Percentiles rank a stretch among this genome's conserved stretches.
These are phyloP conservation scores for Pleurotus citrinopileatus DNA, from an alignment of 768 basidiomycete species.

Conservation along the genomic window DNA sequence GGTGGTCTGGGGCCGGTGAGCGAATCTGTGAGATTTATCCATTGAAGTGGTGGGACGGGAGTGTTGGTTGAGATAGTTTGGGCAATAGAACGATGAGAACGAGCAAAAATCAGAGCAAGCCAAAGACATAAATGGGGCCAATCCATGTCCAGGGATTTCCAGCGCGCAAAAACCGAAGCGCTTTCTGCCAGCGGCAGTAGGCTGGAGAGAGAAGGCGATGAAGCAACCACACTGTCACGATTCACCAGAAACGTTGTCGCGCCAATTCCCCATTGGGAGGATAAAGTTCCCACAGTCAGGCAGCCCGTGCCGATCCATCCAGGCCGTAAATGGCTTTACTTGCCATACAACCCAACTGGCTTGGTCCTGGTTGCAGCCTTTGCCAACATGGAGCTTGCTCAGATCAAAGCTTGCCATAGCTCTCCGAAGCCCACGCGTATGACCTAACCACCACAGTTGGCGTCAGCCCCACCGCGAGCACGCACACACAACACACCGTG, in stretches of 20 bases:
- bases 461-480: too few species aligned
- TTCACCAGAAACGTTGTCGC: constrained; percentile 7
- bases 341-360: too few species aligned
- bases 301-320: background rate
- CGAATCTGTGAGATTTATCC: constrained; percentile 67
- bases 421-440: too few species aligned
- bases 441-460: too few species aligned
- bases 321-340: constrained; percentile 1
- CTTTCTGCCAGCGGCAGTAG: constrained; percentile 26
- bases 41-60: constrained; percentile 64
- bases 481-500: too few species aligned
- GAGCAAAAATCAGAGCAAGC: constrained; percentile 24
- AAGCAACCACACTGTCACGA: background rate
- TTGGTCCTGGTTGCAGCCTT: too few species aligned
- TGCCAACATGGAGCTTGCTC: too few species aligned
- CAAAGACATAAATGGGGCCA: constrained; percentile 20
- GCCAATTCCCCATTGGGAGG: background rate
- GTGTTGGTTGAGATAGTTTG: constrained; percentile 52
- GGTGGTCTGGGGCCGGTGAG: constrained; percentile 58
- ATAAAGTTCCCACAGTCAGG: constrained; percentile 5
- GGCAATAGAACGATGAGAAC: constrained; percentile 25
- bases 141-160: constrained; percentile 27
- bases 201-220: constrained; percentile 8
- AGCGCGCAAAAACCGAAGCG: constrained; percentile 14
- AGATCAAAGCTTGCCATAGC: too few species aligned